Base-by-base conservation (phyloP, 495 filamentous ascomycete species). In the Aspergillus olivimuriae region DNA sequence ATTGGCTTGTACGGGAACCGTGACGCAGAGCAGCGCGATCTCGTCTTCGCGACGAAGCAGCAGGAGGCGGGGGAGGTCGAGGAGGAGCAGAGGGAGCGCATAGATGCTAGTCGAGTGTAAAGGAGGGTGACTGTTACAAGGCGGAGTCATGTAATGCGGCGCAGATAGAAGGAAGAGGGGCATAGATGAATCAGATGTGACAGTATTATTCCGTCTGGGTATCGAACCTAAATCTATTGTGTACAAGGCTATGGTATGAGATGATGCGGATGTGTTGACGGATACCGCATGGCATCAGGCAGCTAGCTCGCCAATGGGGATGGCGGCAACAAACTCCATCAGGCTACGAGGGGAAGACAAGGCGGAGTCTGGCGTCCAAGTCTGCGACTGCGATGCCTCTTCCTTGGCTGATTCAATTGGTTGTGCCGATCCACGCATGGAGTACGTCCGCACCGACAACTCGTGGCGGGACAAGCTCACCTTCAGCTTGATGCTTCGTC, bases 1-100 rank as follows among this genome's bases (percentile, higher is more conserved):
- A 82, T 86, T 49, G 81, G 82, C 1, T 55, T 61, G 16, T 70
- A 74, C 47, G 82, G 81, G 12, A 80, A 79, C 37, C 43, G 48
- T 30, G 76, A 82, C 52, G 79, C 77, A 6, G 73, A 75, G 23
- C 53, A 50, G 50, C 58, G 63, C 39, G 76, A 81, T 41, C 39
- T 48, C 17, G 48, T 48, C 14, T 28, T 11, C 6, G 24, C 24
- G 11, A 28, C 24, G 11, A 23, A 63, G 17, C 40, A 53, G 37
- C 58, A 60, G 41, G 65, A 67, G 52, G 52, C 44, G 41, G 48
- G 53, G 44, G 41, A 48, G 26, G 50, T 44, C 14, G 47, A 42
- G 9, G 51, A 21, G 50, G 39, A 35, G 14, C 15, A 34, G 42
- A 24, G 43, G 34, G 32, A 41, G 24, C 31, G n/a, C n/a, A n/a